These are phyloP conservation scores for Saposhnikovia divaricata DNA, from an alignment of 129 eudicot genomes.

Conservation along the genomic window DNA sequence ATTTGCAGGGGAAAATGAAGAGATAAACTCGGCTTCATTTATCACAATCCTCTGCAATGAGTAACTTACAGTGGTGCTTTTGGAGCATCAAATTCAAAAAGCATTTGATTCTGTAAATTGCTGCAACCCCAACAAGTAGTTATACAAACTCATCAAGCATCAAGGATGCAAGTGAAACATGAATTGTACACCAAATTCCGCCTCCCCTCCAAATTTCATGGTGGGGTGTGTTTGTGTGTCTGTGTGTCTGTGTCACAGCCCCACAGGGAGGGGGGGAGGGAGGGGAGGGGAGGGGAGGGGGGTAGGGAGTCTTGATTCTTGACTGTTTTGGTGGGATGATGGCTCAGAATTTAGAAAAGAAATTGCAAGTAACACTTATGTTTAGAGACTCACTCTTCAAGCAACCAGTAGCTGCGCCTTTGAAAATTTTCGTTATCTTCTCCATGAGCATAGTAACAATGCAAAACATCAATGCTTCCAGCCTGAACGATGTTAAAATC, in stretches of 20 bases:
- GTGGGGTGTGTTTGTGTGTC: neutral
- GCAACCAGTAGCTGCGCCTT: constrained; percentile 99
- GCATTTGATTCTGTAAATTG: neutral
- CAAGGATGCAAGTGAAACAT: neutral
- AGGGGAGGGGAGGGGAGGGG: neutral
- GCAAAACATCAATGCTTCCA: constrained; percentile 94
- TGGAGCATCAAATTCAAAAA: neutral
- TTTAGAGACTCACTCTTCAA: constrained; percentile 78
- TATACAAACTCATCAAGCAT: neutral
- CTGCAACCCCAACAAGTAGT: neutral
- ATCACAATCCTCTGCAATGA: neutral
- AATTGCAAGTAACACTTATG: neutral
- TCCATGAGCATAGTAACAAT: constrained; percentile 99
- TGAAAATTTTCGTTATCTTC: constrained; percentile 91
- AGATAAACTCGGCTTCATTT: neutral
- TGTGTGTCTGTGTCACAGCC: neutral
- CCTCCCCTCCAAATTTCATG: neutral
- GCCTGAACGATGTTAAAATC: constrained; percentile 42
- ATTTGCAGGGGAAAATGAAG: neutral
- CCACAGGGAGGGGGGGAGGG: neutral
- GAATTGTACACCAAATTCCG: neutral
- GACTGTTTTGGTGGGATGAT: neutral
- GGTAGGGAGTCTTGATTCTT: neutral
- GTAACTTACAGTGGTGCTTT: neutral
- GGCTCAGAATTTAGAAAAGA: neutral